These are phyloP conservation scores for Fusarium secorum DNA, from an alignment of 2,329 filamentous ascomycete genomes.

Conservation along the genomic window DNA sequence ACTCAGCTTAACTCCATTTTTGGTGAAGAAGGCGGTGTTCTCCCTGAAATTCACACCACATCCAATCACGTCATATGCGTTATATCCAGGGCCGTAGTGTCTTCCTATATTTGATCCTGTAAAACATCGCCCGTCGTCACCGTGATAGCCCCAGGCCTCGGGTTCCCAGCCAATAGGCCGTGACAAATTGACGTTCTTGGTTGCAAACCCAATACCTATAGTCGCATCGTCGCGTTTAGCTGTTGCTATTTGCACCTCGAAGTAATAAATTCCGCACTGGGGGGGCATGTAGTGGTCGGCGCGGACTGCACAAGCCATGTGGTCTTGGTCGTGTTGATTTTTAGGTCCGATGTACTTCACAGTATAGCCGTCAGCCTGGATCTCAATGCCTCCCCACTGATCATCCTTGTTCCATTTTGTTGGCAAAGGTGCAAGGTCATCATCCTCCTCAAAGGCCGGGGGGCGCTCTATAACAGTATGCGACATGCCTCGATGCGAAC, in stretches of 20 bases:
- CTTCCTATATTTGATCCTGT: conserved; percentile 64
- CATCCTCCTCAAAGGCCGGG: conserved; percentile 66
- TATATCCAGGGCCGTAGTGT: conserved; percentile 64
- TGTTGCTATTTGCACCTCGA: conserved; percentile 69
- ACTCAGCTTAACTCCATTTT: conserved; percentile 67
- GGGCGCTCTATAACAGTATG: conserved; percentile 85
- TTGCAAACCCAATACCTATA: conserved; percentile 70
- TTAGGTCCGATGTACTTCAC: conserved; percentile 66
- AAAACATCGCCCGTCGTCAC: conserved; percentile 71
- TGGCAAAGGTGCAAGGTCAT: conserved; percentile 72
- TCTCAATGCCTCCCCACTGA: conserved; percentile 75
- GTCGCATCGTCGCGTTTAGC: conserved; percentile 64
- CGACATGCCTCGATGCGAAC: conserved; percentile 76
- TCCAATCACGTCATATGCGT: conserved; percentile 65
- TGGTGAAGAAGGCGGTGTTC: conserved; percentile 73
- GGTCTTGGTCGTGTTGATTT: conserved; percentile 60
- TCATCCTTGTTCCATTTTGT: conserved; percentile 83
- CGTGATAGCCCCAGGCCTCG: conserved; percentile 74
- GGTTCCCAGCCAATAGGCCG: conserved; percentile 72
- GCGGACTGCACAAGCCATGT: conserved; percentile 84
- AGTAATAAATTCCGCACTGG: conserved; percentile 95
- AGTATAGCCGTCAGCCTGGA: conserved; percentile 76
- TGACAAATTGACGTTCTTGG: conserved; percentile 60
- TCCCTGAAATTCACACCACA: conserved; percentile 73
- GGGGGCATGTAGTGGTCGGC: conserved; percentile 87